These are phyloP conservation scores for Coemansia sp. DNA, from an alignment of 192 early-diverging fungal genomes.

Conservation along the genomic window DNA sequence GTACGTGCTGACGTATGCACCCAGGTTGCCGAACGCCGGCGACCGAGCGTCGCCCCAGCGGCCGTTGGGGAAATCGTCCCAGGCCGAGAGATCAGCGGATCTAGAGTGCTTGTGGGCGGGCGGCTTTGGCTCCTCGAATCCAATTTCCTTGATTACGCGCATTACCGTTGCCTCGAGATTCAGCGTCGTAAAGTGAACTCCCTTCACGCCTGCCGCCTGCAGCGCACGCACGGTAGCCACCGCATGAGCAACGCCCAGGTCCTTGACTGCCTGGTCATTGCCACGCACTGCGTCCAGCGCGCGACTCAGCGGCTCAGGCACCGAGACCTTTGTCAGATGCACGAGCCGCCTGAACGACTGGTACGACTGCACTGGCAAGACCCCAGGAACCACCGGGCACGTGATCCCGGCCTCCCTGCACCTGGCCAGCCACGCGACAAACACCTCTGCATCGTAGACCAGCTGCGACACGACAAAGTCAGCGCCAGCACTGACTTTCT, in stretches of 20 bases:
- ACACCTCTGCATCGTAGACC: conserved; percentile 82
- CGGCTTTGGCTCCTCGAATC: too few species aligned
- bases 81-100: too few species aligned
- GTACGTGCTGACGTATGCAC: conserved; percentile 58
- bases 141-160: conserved; percentile 82
- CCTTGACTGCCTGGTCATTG: conserved; percentile 95
- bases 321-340: conserved; percentile 75
- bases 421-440: conserved; percentile 73
- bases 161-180: conserved; percentile 86
- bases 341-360: conserved; percentile 86
- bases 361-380: conserved; percentile 94
- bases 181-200: conserved; percentile 93
- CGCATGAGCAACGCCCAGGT: conserved; percentile 82
- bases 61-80: conserved; percentile 98
- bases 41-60: conserved; percentile 97
- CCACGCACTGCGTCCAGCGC: conserved; percentile 88
- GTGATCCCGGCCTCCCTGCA: conserved; percentile 72
- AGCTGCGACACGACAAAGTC: conserved; percentile 95
- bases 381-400: conserved; percentile 82
- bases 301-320: conserved; percentile 70
- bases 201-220: conserved; percentile 55
- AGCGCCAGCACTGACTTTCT: conserved; percentile 88
- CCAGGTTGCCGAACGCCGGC: conserved; percentile 76
- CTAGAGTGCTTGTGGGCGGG: too few species aligned
- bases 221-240: conserved; percentile 70